Evolutionary conservation across 106 monocot genomes (phyloP).

Genomic region (Dioscorea alata): DNA sequence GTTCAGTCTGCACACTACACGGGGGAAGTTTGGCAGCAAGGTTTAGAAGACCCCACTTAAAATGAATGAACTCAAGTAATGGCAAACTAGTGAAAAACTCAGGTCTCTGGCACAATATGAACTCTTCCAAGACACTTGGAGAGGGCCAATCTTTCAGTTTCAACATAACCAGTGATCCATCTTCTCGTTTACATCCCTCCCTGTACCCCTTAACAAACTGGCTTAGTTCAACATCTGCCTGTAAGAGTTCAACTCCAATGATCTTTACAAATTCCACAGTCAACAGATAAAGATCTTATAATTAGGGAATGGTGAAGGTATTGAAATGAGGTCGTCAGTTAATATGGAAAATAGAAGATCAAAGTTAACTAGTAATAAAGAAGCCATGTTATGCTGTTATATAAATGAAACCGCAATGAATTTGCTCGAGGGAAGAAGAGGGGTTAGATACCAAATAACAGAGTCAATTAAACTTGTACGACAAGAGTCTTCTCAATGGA

Average conservation of each 20-base stretch:
- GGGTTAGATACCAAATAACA: no score
- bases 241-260: constrained; percentile 9
- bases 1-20: constrained; percentile 58
- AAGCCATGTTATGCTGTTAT: no score
- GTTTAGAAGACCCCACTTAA: constrained; percentile 82
- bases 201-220: constrained; percentile 81
- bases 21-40: constrained; percentile 81
- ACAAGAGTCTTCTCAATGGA: no score
- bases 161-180: constrained; percentile 45
- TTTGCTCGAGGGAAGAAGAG: no score
- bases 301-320: background rate
- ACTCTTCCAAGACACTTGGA: constrained; percentile 66
- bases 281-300: background rate
- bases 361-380: no score
- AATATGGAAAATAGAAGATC: no score
- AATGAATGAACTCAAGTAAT: constrained; percentile 85
- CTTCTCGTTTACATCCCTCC: constrained; percentile 34
- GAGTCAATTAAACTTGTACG: no score
- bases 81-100: constrained; percentile 84
- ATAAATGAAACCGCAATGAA: no score
- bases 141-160: constrained; percentile 87
- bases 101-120: constrained; percentile 77
- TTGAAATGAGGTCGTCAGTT: no score
- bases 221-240: constrained; percentile 77
- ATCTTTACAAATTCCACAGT: no score